These are phyloP conservation scores for Gymnopus androsaceus DNA, from an alignment of 1,284 basidiomycete species.

Conservation along the genomic window DNA sequence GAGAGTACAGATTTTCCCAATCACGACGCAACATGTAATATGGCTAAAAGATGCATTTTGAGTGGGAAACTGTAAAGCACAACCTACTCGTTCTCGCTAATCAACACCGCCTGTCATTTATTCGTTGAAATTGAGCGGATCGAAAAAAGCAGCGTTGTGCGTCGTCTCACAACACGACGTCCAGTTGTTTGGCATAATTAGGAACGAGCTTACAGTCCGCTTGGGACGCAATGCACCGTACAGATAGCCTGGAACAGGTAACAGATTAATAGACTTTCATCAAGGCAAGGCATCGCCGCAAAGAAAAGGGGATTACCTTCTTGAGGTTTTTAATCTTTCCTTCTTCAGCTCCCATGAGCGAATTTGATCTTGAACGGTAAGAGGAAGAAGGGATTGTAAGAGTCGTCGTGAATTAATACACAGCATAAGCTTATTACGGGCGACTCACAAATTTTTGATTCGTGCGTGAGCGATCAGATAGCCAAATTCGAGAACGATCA, in stretches of 20 bases:
- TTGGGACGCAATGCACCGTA: conserved; percentile 83
- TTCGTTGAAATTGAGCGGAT: conserved; percentile 80
- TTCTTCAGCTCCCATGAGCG: conserved; percentile 97
- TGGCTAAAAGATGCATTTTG: neutral
- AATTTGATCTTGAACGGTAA: conserved; percentile 98
- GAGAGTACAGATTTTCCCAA: neutral
- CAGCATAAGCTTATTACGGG: neutral
- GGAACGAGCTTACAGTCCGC: conserved; percentile 87
- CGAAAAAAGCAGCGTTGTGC: conserved; percentile 82
- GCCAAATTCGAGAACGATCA: conserved; percentile 67
- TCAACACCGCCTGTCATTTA: conserved; percentile 29
- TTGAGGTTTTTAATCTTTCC: conserved; percentile 84
- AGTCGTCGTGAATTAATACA: neutral
- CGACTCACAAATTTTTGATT: conserved; percentile 88
- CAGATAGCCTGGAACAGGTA: conserved; percentile 64
- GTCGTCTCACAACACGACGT: conserved; percentile 77
- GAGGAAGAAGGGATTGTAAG: conserved; percentile 83
- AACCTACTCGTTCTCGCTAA: neutral
- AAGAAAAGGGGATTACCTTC: conserved; percentile 60
- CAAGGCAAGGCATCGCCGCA: conserved; percentile 20
- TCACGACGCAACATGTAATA: neutral
- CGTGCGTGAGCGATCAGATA: conserved; percentile 95
- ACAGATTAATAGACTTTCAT: conserved; percentile 19
- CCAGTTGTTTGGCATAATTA: conserved; percentile 82
- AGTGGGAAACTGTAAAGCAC: neutral